Evolutionary conservation across 495 filamentous ascomycete genomes (phyloP).

Genomic region (Aspergillus saccharolyticus): DNA sequence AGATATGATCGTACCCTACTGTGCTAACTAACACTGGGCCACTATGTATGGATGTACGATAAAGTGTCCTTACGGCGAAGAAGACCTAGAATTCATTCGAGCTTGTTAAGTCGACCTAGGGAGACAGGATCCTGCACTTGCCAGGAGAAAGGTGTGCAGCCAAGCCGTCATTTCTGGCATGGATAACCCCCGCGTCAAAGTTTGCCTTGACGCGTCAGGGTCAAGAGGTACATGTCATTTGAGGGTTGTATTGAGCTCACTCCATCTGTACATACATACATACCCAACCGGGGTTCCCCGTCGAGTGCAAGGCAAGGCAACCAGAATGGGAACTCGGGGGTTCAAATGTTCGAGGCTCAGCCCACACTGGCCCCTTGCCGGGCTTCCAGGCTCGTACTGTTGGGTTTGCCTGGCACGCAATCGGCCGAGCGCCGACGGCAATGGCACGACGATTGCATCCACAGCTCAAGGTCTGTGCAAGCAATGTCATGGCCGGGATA

Average conservation of each 20-base stretch:
- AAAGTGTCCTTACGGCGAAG: too few species aligned
- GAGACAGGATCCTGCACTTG: too few species aligned
- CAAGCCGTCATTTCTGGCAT: too few species aligned
- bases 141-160: too few species aligned
- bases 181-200: too few species aligned
- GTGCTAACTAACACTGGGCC: too few species aligned
- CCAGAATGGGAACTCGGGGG: background rate
- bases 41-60: too few species aligned
- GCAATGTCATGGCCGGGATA: background rate
- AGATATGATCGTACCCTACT: too few species aligned
- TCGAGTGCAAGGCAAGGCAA: background rate
- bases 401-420: background rate
- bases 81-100: too few species aligned
- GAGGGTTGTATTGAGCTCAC: background rate
- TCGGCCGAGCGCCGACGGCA: background rate
- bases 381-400: background rate
- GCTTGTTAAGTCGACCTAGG: too few species aligned
- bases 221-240: background rate
- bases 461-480: background rate
- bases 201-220: too few species aligned
- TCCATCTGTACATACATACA: slow-evolving; percentile 1
- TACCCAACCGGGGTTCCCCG: background rate
- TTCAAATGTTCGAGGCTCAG: background rate
- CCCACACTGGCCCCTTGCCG: background rate
- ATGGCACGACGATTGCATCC: background rate